Evolutionary conservation across 768 basidiomycete genomes (phyloP).

Genomic region (Tephrocybe sp.): DNA sequence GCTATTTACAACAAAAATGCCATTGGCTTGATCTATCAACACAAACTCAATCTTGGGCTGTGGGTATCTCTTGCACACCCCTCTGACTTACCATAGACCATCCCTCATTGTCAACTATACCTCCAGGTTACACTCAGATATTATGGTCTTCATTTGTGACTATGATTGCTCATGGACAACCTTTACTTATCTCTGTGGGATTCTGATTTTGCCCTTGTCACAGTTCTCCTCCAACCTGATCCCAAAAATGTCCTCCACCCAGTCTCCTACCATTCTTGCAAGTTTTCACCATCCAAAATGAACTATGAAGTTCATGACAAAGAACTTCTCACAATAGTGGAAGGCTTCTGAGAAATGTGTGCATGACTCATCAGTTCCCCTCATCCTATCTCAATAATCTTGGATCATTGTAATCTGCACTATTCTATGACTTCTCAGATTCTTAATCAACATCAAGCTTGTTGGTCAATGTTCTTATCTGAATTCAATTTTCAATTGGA

Average conservation of each 20-base stretch:
- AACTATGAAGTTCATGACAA: slow-evolving; percentile 55
- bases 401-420: slow-evolving; percentile 40
- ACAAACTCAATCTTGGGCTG: no score
- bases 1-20: no score
- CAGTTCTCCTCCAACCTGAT: slow-evolving; percentile 30
- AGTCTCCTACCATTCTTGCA: slow-evolving; percentile 36
- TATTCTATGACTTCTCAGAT: slow-evolving; percentile 41
- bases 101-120: no score
- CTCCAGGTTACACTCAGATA: no score
- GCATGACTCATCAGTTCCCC: slow-evolving; percentile 30
- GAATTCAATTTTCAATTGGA: slow-evolving; percentile 35
- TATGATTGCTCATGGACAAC: no score
- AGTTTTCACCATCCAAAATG: slow-evolving; percentile 34
- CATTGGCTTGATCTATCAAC: no score
- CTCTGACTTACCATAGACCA: no score
- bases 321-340: slow-evolving; percentile 49
- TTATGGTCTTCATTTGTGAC: no score
- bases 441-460: slow-evolving; percentile 44
- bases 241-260: slow-evolving; percentile 32
- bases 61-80: no score
- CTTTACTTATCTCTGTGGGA: no score
- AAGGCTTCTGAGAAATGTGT: slow-evolving; percentile 33
- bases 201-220: slow-evolving; percentile 34
- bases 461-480: slow-evolving; percentile 44
- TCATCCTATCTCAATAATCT: slow-evolving; percentile 22